Evolutionary conservation across 345 rosid genomes (phyloP).

Genomic region (Hibiscus syriacus): DNA sequence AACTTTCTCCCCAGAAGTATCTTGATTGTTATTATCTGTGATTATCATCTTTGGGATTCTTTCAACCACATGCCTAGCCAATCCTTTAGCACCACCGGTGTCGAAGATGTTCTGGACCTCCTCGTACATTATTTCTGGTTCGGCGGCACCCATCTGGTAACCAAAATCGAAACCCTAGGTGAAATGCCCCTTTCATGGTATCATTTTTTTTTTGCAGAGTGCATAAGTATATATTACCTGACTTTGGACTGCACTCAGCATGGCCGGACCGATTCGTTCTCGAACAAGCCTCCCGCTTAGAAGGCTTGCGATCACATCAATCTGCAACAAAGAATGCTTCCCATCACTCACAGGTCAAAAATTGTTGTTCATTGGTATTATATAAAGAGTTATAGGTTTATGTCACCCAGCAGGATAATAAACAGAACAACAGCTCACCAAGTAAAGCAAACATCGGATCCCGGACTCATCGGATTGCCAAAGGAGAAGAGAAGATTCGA

Average conservation of each 20-base stretch:
- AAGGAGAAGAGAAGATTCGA: slow-evolving; percentile 87
- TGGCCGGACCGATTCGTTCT: slow-evolving; percentile 96
- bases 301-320: slow-evolving; percentile 96
- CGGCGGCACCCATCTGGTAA: slow-evolving; percentile 93
- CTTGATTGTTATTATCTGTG: slow-evolving; percentile 45
- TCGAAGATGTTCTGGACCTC: slow-evolving; percentile 81
- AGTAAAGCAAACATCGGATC: slow-evolving; percentile 78
- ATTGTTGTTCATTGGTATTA: background rate
- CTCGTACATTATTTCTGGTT: slow-evolving; percentile 42
- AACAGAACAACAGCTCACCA: slow-evolving; percentile 47
- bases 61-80: slow-evolving; percentile 67
- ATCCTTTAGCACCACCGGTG: slow-evolving; percentile 40
- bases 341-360: background rate
- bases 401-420: background rate
- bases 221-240: slow-evolving; percentile 85
- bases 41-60: slow-evolving; percentile 78
- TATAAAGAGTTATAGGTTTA: too few species aligned
- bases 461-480: slow-evolving; percentile 96
- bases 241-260: slow-evolving; percentile 98
- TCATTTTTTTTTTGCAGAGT: too few species aligned
- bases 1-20: slow-evolving; percentile 69
- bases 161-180: too few species aligned
- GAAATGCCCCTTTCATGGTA: too few species aligned
- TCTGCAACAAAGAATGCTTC: slow-evolving; percentile 33
- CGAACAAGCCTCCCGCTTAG: slow-evolving; percentile 96